Evolutionary conservation across 148 eudicot genomes (phyloP).

Genomic region (Persicaria tinctoria): DNA sequence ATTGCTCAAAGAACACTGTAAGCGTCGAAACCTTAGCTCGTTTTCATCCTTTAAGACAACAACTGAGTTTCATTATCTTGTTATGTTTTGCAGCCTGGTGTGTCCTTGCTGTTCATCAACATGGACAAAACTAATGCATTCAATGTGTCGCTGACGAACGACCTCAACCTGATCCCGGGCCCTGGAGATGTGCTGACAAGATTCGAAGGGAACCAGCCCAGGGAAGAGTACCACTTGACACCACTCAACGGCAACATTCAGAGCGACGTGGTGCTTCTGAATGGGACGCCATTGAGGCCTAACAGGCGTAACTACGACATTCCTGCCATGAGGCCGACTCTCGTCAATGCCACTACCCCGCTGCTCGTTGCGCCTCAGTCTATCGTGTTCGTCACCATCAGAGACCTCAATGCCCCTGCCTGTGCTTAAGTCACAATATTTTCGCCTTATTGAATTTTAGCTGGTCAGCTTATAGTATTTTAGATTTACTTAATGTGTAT

Average conservation of each 20-base stretch:
- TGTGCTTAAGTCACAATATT: conserved; percentile 19
- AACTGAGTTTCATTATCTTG: no score
- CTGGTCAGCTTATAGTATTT: no score
- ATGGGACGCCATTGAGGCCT: conserved; percentile 36
- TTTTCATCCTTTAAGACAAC: no score
- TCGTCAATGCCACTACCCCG: conserved; percentile 21
- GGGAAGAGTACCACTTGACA: conserved; percentile 61
- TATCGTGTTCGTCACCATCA: conserved; percentile 26
- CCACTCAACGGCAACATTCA: conserved; percentile 43
- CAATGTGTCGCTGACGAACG: conserved; percentile 24
- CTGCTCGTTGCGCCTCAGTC: conserved; percentile 31
- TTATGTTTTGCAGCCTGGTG: no score
- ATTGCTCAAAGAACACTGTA: conserved; percentile 34
- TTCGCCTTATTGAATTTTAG: no score
- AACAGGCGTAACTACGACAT: conserved; percentile 23
- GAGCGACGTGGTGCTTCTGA: conserved; percentile 38
- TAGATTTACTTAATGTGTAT: no score
- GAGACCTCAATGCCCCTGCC: conserved; percentile 34
- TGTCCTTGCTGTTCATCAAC: conserved; percentile 44
- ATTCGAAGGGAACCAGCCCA: neutral
- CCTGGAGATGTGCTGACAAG: neutral
- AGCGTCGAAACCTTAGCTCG: no score
- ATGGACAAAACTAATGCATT: conserved; percentile 43
- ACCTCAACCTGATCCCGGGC: conserved; percentile 23
- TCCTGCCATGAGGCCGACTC: conserved; percentile 32